Evolutionary conservation across 108 stramenopile genomes (phyloP).

Genomic region (Cyclotella cryptica): DNA sequence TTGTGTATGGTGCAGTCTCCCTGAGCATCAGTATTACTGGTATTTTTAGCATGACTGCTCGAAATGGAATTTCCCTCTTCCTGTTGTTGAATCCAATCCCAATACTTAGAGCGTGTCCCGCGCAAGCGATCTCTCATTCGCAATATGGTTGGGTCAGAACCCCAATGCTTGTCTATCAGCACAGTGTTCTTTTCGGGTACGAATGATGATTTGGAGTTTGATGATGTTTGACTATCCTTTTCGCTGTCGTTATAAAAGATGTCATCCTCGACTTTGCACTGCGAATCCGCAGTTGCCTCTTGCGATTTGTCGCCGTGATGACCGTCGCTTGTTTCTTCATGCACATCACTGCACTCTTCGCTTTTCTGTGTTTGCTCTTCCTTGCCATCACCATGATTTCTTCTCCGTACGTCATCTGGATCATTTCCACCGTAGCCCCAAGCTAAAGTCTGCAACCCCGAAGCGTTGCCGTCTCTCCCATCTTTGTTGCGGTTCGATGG

Average conservation of each 20-base stretch:
- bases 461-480: neutral
- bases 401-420: constrained; percentile 36
- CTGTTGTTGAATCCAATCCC: constrained; percentile 29
- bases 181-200: constrained; percentile 33
- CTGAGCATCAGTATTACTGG: too few species aligned
- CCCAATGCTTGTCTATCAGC: constrained; percentile 86
- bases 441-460: constrained; percentile 33
- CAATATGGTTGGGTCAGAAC: constrained; percentile 64
- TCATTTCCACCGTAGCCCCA: constrained; percentile 47
- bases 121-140: constrained; percentile 75
- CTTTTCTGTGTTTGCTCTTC: too few species aligned
- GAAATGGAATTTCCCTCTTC: too few species aligned
- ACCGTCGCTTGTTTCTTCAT: too few species aligned
- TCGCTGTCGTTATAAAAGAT: too few species aligned
- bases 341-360: constrained; percentile 4
- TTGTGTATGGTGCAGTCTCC: neutral
- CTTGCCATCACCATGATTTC: too few species aligned
- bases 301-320: too few species aligned
- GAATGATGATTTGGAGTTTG: too few species aligned
- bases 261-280: neutral
- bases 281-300: neutral
- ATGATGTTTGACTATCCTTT: constrained; percentile 11
- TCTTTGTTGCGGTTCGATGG: too few species aligned
- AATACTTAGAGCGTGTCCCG: constrained; percentile 40
- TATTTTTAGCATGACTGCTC: too few species aligned